phyloP scores from a whole-genome alignment of 495 filamentous ascomycete genomes.

The Aspergillus funiculosus region DNA sequence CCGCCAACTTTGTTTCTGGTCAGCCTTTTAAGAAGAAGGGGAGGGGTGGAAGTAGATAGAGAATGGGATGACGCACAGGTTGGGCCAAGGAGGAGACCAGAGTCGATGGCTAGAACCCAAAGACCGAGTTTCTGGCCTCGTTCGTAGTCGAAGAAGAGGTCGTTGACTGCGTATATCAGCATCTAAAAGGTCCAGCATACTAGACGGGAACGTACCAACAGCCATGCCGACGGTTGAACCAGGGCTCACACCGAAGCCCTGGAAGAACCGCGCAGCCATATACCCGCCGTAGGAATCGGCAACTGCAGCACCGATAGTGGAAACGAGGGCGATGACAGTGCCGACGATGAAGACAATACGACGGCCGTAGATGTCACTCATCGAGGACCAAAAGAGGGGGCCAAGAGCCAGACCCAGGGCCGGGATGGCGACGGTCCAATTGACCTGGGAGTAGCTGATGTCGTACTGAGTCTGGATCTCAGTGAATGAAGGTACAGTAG shows the following conservation, averaged over 20 bases:
- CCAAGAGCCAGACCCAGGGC: slow-evolving; percentile 54
- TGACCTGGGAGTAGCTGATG: slow-evolving; percentile 48
- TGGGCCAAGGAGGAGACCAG: slow-evolving; percentile 52
- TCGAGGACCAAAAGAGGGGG: slow-evolving; percentile 53
- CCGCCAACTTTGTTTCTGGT: slow-evolving; percentile 42
- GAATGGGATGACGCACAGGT: slow-evolving; percentile 21
- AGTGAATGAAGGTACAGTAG: slow-evolving; percentile 53
- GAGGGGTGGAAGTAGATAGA: not conserved
- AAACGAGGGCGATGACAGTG: slow-evolving; percentile 47
- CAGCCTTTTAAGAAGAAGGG: not conserved
- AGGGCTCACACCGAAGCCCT: slow-evolving; percentile 56
- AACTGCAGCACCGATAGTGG: slow-evolving; percentile 48
- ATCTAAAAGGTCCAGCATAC: not conserved
- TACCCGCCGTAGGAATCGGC: slow-evolving; percentile 45
- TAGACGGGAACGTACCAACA: slow-evolving; percentile 33
- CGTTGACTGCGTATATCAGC: slow-evolving; percentile 24
- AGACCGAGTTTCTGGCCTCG: slow-evolving; percentile 56
- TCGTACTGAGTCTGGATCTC: slow-evolving; percentile 46
- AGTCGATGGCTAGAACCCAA: slow-evolving; percentile 56
- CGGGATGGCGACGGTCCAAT: slow-evolving; percentile 61
- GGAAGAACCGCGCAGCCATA: slow-evolving; percentile 57
- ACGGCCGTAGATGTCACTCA: slow-evolving; percentile 55
- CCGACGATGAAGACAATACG: slow-evolving; percentile 50
- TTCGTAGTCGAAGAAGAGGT: slow-evolving; percentile 57
- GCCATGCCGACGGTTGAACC: slow-evolving; percentile 56